Evolutionary conservation across 768 basidiomycete species (phyloP), one percentile per base, ranked within the genome.

Genomic region (Suillus paluster): DNA sequence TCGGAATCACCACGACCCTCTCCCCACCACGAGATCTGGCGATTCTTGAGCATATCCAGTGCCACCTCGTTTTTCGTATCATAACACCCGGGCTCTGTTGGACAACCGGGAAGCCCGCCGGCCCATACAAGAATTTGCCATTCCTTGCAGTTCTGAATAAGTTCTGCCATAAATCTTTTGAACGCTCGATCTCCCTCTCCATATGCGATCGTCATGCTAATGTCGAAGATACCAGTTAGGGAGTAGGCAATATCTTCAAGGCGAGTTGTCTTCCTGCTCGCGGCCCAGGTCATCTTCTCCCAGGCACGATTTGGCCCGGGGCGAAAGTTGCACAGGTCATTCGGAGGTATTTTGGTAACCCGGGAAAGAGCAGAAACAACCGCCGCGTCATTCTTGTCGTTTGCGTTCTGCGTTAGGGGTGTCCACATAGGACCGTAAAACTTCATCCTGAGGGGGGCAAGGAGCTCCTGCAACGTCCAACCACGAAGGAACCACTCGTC

Each of bases 161-260:
- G 34, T 49, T 60, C 46, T 8, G 36, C 58, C 58, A 59, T 58
- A n/a, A 68, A 56, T 41, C 67, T 45, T 50, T 62, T 33, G 46
- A 67, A 68, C 2, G 67, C 67, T 21, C 57, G 60, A 38, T 33
- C 45, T 33, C 67, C 67, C 45, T 64, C 66, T 25, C 67, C 67
- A 52, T 68, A 68, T 34, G 58, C 57, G 21, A 68, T 59, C 2
- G 63, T 44, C 17, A 68, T 46, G 36, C 53, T 56, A 27, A 64
- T 54, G 44, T 67, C 59, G 21, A 68, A 64, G 23, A 68, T 44
- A 17, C 64, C 66, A 34, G 61, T 52, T 45, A 68, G 57, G 8
- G 60, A 65, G 48, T 68, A 67, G 14, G 66, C 64, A n/a, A 41
- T 46, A 46, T 68, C 67, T 44, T 67, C 67, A 23, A 50, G 41